Evolutionary conservation across 2,329 filamentous ascomycete genomes (phyloP).

Genomic region (Microdochium trichocladiopsis): DNA sequence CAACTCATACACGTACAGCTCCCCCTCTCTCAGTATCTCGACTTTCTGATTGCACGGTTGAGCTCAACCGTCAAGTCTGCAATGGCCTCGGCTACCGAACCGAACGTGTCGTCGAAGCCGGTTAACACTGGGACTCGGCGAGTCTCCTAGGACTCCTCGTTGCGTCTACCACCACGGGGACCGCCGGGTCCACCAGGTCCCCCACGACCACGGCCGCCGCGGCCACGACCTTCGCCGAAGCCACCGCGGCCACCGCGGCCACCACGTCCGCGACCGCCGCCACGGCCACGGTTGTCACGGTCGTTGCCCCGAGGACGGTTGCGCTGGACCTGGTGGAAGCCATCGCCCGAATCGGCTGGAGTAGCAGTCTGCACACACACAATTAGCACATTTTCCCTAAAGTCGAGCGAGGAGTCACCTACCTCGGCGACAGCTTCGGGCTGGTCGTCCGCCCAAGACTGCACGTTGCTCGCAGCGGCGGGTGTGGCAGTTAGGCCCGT

Average conservation of each 20-base stretch:
- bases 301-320: slow-evolving; percentile 21
- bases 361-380: slow-evolving; percentile 11
- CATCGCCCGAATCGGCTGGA: slow-evolving; percentile 17
- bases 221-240: slow-evolving; percentile 16
- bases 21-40: not conserved
- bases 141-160: slow-evolving; percentile 20
- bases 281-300: slow-evolving; percentile 13
- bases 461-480: slow-evolving; percentile 44
- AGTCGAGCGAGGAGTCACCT: slow-evolving; percentile 11
- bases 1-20: not conserved
- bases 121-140: not conserved
- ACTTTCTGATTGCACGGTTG: not conserved
- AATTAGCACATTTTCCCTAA: not conserved
- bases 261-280: slow-evolving; percentile 19
- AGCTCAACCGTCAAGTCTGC: not conserved
- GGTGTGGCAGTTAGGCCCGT: slow-evolving; percentile 55
- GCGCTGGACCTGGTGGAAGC: slow-evolving; percentile 23
- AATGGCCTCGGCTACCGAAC: not conserved
- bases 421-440: slow-evolving; percentile 45
- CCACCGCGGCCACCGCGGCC: slow-evolving; percentile 17
- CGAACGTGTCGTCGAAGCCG: not conserved
- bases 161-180: slow-evolving; percentile 15
- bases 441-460: slow-evolving; percentile 80
- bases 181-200: slow-evolving; percentile 15
- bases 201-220: slow-evolving; percentile 17